Evolutionary conservation across 2,329 filamentous ascomycete species (phyloP).

Genomic region (Cladophialophora yegresii): DNA sequence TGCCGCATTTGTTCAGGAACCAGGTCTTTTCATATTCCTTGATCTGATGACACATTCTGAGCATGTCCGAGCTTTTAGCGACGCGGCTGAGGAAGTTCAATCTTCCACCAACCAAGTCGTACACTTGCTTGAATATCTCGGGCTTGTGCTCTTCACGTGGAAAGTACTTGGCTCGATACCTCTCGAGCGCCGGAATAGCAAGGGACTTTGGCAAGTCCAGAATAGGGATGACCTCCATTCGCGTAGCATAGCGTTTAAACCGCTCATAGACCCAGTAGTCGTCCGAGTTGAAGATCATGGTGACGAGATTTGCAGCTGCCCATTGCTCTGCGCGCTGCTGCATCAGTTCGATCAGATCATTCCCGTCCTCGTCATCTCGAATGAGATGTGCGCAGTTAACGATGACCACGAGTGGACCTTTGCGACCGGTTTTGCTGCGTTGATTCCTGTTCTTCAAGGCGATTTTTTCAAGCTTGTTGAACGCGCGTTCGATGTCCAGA

Average conservation of each 20-base stretch:
- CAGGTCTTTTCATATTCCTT: constrained; percentile 72
- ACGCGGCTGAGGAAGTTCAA: constrained; percentile 86
- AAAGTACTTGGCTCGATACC: constrained; percentile 80
- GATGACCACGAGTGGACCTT: constrained; percentile 79
- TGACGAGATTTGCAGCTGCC: constrained; percentile 88
- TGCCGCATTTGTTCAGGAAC: constrained; percentile 78
- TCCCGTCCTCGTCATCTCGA: constrained; percentile 88
- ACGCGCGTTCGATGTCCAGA: constrained; percentile 90
- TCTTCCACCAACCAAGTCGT: constrained; percentile 82
- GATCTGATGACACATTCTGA: constrained; percentile 72
- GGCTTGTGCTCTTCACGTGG: constrained; percentile 58
- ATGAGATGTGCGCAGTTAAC: constrained; percentile 93
- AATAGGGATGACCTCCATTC: constrained; percentile 91
- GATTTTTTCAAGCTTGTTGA: constrained; percentile 98
- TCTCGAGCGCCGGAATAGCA: constrained; percentile 73
- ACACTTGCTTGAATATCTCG: constrained; percentile 71
- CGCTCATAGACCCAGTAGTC: constrained; percentile 99
- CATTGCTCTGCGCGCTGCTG: constrained; percentile 96
- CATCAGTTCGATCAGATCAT: constrained; percentile 86
- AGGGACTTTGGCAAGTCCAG: constrained; percentile 76
- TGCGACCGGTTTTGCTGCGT: constrained; percentile 29
- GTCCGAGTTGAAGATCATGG: constrained; percentile 88
- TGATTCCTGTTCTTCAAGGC: constrained; percentile 65
- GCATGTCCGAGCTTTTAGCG: constrained; percentile 81
- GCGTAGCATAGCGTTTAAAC: constrained; percentile 84